These are phyloP conservation scores for Nicotiana obtusifolia DNA, from an alignment of 257 asterid genomes.

Conservation along the genomic window DNA sequence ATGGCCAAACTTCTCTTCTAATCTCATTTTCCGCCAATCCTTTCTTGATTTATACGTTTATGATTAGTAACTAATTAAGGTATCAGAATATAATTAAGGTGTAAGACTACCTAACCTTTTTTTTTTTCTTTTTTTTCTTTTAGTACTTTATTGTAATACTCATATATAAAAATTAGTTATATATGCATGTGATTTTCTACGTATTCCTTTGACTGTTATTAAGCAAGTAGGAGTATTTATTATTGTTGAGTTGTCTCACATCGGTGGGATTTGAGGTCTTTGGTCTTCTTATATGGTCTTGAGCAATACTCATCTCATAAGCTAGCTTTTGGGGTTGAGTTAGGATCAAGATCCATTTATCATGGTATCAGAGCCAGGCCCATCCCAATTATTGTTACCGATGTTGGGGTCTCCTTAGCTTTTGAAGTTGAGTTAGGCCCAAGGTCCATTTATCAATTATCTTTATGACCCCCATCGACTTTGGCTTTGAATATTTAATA, in stretches of 20 bases:
- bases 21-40: background rate
- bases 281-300: too few species aligned
- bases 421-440: too few species aligned
- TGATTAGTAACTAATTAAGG: background rate
- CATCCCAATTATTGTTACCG: too few species aligned
- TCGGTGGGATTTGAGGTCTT: too few species aligned
- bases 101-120: background rate
- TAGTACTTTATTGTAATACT: background rate
- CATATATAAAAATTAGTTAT: background rate
- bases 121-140: background rate
- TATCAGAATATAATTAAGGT: background rate
- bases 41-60: background rate
- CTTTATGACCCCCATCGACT: conserved; percentile 11
- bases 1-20: conserved; percentile 18
- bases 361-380: too few species aligned
- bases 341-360: too few species aligned
- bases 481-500: conserved; percentile 31
- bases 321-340: too few species aligned
- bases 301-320: too few species aligned
- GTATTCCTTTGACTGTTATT: conserved; percentile 34
- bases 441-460: too few species aligned
- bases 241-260: too few species aligned
- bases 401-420: too few species aligned
- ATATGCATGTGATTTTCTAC: conserved; percentile 16
- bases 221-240: background rate